Evolutionary conservation across 2,329 filamentous ascomycete genomes (phyloP), one percentile per base, ranked within the genome.

Genomic region (Rhynchosporium secalis): DNA sequence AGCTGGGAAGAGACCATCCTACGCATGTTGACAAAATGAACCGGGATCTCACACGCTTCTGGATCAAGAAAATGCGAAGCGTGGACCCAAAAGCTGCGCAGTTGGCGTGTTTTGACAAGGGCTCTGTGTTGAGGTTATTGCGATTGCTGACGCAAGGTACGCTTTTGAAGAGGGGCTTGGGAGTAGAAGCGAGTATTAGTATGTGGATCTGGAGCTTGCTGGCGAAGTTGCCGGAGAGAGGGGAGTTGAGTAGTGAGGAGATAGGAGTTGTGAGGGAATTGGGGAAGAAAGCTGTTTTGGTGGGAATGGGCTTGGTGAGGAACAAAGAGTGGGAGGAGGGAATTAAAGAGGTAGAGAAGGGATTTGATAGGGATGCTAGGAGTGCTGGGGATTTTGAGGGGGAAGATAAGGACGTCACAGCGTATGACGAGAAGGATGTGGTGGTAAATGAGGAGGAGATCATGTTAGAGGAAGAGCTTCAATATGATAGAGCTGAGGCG

Each of bases 131-230:
- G 56, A 81, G 83, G 41, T 79, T 94, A 38, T 73, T 96, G 45
- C 76, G 83, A 31, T 79, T 93, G 58, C 77, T 90, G n/a, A 78
- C 89, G 33, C 80, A 82, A 20, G 85, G 85, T 58, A 85, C 85
- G 64, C n/a, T 70, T 10, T 56, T 81, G 89, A 58, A 82, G 81
- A 51, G 82, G 81, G 56, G 83, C 83, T n/a, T 79, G 28, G 80
- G 82, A 36, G 78, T 92, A 36, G 80, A 85, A 31, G 82, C 84
- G 69, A 83, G 87, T 54, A 86, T 90, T 4, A 92, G 91, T 63
- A 82, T 86, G 15, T 98, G 94, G 94, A 79, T 91, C 3, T 97
- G 92, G 93, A 87, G 89, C 0, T 76, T 96, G 62, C 79, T 97
- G 49, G 91, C 90, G 2, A 83, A 86, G 62, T 81, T 94, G 62